Evolutionary conservation across 169 alveolate genomes (phyloP), one percentile per base, ranked within the genome.

Genomic region (Neospora caninum): DNA sequence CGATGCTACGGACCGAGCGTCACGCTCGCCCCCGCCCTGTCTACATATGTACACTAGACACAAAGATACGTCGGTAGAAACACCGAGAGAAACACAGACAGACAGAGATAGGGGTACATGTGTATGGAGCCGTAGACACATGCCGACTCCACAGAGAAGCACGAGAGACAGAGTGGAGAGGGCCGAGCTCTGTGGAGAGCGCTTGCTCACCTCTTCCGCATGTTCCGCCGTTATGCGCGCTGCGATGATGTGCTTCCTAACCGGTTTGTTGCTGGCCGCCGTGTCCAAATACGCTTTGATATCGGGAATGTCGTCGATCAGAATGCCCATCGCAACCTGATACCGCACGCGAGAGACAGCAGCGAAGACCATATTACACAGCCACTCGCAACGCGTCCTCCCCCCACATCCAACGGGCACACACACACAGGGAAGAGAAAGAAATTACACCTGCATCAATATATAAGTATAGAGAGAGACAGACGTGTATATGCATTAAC

Each of bases 251-350:
- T 83, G 93, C 39, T 9, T 92, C 54, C 84, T 43, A 41, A 34
- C 80, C 13, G 82, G 93, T 58, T 34, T 36, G 80, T 93, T 34
- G 45, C n/a, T 20, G 41, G 67, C 69, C 64, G 53, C 34, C 64
- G 88, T 73, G 93, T 95, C 95, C 41, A 93, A 91, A 95, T 96
- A 96, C 18, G 95, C 83, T 31, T 96, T 94, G 83, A 97, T 96
- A 92, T 97, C 98, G 16, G 97, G 97, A 67, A 97, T 95, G 88
- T 96, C 95, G 92, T 97, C 94, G 89, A 97, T 96, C n/a, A 98
- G 97, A 16, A 97, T 95, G 0, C 99, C 99, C 98, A 97, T 96
- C 38, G 98, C 97, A 36, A 97, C 97, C 94, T 97, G 98, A 0
- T 4, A 80, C 7, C 18, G 31, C 4, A 80, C 1, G 88, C 58